A percentile compares a stretch with the other conserved stretches of the same genome.
phyloP scores from a whole-genome alignment of 2,329 filamentous ascomycete species.

The Gnomoniopsis sp. region DNA sequence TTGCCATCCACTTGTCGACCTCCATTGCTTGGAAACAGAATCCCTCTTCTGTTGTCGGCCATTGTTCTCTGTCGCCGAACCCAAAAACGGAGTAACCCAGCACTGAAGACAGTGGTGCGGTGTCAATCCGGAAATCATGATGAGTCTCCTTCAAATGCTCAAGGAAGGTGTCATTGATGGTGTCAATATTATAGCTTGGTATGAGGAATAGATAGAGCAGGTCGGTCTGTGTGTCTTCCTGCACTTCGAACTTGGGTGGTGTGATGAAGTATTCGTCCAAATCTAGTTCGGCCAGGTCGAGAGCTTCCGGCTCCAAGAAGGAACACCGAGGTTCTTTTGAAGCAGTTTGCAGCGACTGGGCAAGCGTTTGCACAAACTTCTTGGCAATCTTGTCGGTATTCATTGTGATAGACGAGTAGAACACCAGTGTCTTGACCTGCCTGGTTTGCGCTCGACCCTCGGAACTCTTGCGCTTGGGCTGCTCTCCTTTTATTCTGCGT shows the following conservation, averaged over 20 bases:
- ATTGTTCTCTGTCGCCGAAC: slow-evolving; percentile 85
- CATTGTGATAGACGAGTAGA: slow-evolving; percentile 86
- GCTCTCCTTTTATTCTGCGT: slow-evolving; percentile 40
- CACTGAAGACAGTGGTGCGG: slow-evolving; percentile 70
- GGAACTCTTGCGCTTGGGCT: slow-evolving; percentile 32
- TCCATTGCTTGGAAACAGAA: slow-evolving; percentile 92
- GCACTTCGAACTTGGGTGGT: slow-evolving; percentile 57
- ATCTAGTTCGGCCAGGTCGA: slow-evolving; percentile 82
- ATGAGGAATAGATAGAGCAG: slow-evolving; percentile 82
- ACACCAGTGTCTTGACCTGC: slow-evolving; percentile 70
- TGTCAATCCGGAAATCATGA: slow-evolving; percentile 95
- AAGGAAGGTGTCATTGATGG: slow-evolving; percentile 82
- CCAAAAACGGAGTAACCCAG: slow-evolving; percentile 93
- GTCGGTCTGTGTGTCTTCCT: slow-evolving; percentile 45
- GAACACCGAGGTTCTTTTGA: slow-evolving; percentile 30
- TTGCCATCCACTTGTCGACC: slow-evolving; percentile 96
- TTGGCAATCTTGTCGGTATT: slow-evolving; percentile 74
- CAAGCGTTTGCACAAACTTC: slow-evolving; percentile 56
- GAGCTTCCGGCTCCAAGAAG: slow-evolving; percentile 58
- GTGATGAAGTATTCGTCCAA: slow-evolving; percentile 90
- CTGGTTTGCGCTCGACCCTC: slow-evolving; percentile 26
- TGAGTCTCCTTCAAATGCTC: slow-evolving; percentile 89
- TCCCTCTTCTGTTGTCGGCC: slow-evolving; percentile 85
- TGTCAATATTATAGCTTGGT: slow-evolving; percentile 94
- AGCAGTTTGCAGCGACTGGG: slow-evolving; percentile 48